phyloP scores from a whole-genome alignment of 306 rosid species.

The Delonix regia region DNA sequence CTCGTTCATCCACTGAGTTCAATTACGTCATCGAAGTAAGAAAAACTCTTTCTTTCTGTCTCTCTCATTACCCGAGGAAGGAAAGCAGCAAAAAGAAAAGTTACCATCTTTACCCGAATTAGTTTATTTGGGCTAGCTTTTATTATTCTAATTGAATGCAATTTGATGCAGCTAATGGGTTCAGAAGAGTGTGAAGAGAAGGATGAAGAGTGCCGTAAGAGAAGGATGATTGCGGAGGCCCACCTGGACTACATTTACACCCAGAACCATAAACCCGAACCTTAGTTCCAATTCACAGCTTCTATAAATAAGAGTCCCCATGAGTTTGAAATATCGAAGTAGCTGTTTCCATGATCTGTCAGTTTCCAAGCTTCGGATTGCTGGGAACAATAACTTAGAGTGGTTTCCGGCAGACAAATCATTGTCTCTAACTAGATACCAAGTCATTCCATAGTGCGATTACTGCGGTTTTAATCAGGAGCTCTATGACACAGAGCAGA shows the following conservation, averaged over 20 bases:
- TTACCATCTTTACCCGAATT: no score
- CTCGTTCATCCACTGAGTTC: neutral
- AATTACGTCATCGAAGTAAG: conserved; percentile 23
- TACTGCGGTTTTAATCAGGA: neutral
- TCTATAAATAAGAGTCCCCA: neutral
- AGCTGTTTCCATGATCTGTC: neutral
- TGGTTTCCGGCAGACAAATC: neutral
- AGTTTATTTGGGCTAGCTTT: neutral
- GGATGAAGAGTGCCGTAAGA: conserved; percentile 43
- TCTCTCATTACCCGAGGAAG: neutral
- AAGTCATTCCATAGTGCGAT: neutral
- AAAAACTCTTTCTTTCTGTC: neutral
- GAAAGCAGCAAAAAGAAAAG: neutral
- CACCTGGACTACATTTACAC: conserved; percentile 74
- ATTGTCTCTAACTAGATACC: neutral
- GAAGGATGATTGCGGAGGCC: conserved; percentile 60
- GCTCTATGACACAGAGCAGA: neutral
- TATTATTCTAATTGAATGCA: neutral
- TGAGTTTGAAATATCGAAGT: neutral
- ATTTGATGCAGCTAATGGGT: conserved; percentile 37
- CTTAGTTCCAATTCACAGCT: neutral
- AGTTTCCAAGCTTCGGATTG: neutral
- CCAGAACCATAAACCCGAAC: conserved; percentile 47
- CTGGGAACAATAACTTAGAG: neutral
- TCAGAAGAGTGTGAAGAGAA: conserved; percentile 42